Percentiles rank a stretch among this genome's conserved stretches.
Evolutionary conservation across 176 grass and related monocot genomes (phyloP).

Genomic region (Cenchrus americanus): DNA sequence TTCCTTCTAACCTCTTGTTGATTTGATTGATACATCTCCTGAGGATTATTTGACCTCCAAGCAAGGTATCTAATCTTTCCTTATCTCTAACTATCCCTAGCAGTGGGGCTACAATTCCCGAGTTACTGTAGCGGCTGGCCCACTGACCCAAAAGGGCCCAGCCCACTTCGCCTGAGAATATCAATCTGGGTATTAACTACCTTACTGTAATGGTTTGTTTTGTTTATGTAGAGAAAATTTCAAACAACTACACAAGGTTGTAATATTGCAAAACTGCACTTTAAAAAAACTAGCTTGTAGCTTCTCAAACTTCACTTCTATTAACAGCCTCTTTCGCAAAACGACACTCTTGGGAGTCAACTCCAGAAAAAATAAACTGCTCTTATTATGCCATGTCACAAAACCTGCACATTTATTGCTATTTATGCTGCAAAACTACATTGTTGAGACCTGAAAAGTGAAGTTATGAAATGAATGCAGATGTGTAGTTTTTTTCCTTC

Average conservation of each 20-base stretch:
- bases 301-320: background rate
- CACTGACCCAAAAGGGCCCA: too few species aligned
- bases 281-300: background rate
- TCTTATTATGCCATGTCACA: background rate
- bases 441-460: background rate
- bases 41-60: too few species aligned
- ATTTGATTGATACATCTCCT: too few species aligned
- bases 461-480: background rate
- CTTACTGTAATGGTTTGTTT: background rate
- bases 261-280: background rate
- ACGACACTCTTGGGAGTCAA: background rate
- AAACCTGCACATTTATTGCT: background rate
- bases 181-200: background rate
- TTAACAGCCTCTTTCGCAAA: background rate
- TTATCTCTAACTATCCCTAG: too few species aligned
- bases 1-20: too few species aligned
- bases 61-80: too few species aligned
- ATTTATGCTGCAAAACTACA: constrained; percentile 5
- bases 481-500: background rate
- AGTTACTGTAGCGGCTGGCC: too few species aligned
- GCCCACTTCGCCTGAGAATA: too few species aligned
- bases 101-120: too few species aligned
- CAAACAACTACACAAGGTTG: background rate
- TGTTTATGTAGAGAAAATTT: background rate
- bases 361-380: background rate